These are phyloP conservation scores for Triticum urartu DNA, from an alignment of 176 grass and related monocot genomes.

Conservation along the genomic window DNA sequence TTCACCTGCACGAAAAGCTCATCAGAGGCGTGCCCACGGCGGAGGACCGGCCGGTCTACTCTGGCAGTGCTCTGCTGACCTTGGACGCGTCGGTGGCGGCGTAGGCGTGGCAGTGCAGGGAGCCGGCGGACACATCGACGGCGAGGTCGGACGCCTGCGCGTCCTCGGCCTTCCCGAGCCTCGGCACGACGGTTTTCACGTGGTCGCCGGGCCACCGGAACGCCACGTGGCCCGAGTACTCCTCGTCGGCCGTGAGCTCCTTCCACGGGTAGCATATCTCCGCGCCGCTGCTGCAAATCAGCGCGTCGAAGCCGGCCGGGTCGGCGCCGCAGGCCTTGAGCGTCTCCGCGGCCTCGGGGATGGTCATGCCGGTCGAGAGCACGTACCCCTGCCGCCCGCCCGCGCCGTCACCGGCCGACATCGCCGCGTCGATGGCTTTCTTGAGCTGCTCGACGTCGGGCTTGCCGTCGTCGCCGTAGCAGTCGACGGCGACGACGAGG, in stretches of 20 bases:
- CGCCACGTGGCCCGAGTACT: constrained; percentile 60
- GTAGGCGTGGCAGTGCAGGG: constrained; percentile 67
- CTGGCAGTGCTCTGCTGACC: constrained; percentile 9
- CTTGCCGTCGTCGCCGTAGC: constrained; percentile 44
- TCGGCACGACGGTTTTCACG: constrained; percentile 48
- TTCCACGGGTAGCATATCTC: constrained; percentile 90
- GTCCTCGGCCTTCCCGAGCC: constrained; percentile 62
- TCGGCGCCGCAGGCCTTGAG: constrained; percentile 51
- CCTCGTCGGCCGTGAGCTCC: constrained; percentile 54
- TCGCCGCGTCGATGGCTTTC: constrained; percentile 37
- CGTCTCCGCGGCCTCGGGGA: constrained; percentile 44
- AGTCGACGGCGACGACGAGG: constrained; percentile 62
- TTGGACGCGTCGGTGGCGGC: constrained; percentile 29
- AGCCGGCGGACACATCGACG: constrained; percentile 38
- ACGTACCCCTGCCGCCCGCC: constrained; percentile 56
- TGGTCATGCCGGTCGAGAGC: constrained; percentile 65
- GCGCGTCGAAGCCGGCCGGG: constrained; percentile 58
- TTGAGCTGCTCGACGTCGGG: constrained; percentile 35
- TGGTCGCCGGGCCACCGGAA: constrained; percentile 79
- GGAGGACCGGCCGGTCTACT: not conserved
- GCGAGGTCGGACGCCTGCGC: constrained; percentile 46
- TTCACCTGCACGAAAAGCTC: constrained; percentile 40
- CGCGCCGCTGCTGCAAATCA: constrained; percentile 82
- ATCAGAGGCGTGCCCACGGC: not conserved
- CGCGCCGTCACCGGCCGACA: not conserved